phyloP scores from a whole-genome alignment of 75 land plant species.

The Selaginella tamariscina region DNA sequence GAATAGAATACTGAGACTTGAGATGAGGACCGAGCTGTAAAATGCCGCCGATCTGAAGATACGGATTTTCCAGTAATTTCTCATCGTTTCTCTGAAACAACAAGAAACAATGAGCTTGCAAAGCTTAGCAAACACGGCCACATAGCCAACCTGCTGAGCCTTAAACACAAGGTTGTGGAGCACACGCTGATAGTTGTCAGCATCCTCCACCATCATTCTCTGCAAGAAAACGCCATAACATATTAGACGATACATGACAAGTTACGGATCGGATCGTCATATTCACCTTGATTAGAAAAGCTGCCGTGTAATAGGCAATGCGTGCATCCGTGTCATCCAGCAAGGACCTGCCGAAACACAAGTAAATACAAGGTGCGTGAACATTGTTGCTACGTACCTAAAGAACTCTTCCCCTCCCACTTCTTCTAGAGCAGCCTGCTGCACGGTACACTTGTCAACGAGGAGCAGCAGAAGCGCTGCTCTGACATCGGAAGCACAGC shows the following conservation, averaged over 20 bases:
- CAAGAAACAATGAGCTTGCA: not conserved
- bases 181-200: slow-evolving; percentile 81
- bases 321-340: slow-evolving; percentile 95
- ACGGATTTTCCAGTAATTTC: slow-evolving; percentile 92
- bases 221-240: slow-evolving; percentile 21
- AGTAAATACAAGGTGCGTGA: not conserved
- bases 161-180: slow-evolving; percentile 81
- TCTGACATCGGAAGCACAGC: slow-evolving; percentile 87
- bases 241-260: not conserved
- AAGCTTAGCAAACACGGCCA: not conserved
- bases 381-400: slow-evolving; percentile 63
- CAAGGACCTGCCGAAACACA: slow-evolving; percentile 41
- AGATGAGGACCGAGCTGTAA: slow-evolving; percentile 68
- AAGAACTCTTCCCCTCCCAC: slow-evolving; percentile 96
- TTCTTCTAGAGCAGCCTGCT: slow-evolving; percentile 68
- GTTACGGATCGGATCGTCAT: no score
- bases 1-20: slow-evolving; percentile 23
- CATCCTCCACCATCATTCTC: slow-evolving; percentile 98
- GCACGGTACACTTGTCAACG: slow-evolving; percentile 82
- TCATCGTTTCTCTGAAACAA: slow-evolving; percentile 84
- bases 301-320: slow-evolving; percentile 90
- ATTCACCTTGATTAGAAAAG: slow-evolving; percentile 82
- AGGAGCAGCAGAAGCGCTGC: slow-evolving; percentile 76
- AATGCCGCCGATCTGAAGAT: slow-evolving; percentile 96
- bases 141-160: slow-evolving; percentile 82